Evolutionary conservation across 2,329 filamentous ascomycete species (phyloP), one percentile per base, ranked within the genome.

Genomic region (Monosporascus sp.): DNA sequence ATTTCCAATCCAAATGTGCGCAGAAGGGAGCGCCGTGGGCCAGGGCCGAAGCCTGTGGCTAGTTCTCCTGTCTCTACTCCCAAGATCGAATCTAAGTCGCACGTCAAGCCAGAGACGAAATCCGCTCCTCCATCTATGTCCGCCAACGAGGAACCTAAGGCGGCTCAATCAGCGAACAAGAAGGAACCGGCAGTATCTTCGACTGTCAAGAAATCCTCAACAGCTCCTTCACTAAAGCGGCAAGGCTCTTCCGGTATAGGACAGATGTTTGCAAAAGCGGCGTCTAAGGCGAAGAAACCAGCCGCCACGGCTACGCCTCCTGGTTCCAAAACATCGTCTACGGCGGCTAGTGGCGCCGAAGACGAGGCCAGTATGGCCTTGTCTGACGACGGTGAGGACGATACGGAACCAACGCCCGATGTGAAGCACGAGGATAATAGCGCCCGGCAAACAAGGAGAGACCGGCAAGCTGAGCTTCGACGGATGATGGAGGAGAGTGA

Each of bases 1-100:
- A 92, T 96, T 55, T 76, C 80, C 50, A 96, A 96, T 63, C 78
- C 83, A 3, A 75, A 87, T 61, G 84, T 88, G n/a, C 75, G 74
- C 27, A 75, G 71, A 49, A 74, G 81, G 54, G 73, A 78, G 48
- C 76, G 76, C 8, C 73, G 71, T 37, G 69, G 66, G 0, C 65
- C 59, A 9, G 51, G 59, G 3, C 57, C 67, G 14, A 64, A 60
- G 3, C 37, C 67, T n/a, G 54, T 58, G 16, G 49, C 68, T 20
- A 64, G 59, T 20, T 50, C 68, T 20, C 57, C 70, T 8, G 57
- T 62, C 11, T 46, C 71, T 22, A 8, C 63, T 50, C 19, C 60
- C 60, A 61, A 63, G 50, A 53, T 55, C n/a, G 51, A 60, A 22
- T 47, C 58, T 6, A 66, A 65, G 46, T 8, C 48, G 41, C 43